Base-by-base conservation (phyloP, 2,329 filamentous ascomycete genomes). In the Zasmidium citrigriseum region DNA sequence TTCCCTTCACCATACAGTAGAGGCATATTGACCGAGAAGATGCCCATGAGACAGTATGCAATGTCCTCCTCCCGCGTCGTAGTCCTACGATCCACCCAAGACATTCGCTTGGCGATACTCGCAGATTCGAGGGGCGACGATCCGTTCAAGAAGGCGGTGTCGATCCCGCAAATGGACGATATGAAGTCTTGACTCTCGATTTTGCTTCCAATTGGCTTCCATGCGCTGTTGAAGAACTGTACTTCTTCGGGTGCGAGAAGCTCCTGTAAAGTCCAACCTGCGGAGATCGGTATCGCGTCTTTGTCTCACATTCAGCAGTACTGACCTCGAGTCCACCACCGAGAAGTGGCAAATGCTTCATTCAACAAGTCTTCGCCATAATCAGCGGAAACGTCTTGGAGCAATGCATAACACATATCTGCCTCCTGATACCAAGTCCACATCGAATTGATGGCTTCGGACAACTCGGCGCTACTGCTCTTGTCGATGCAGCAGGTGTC, bases 11-110 rank as follows among this genome's bases (percentile, higher is more conserved):
- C 78, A 52, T 80, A 81, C 0, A 80, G 50, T 1, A 80, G 58
- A 0, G 77, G 72, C 73, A 81, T 78, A 24, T 76, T 72, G 25
- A 81, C 69, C 1, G 68, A 68, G 24, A 81, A 80, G 0, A 81
- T 68, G 0, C 78, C 78, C 2, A 81, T 57, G 0, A 82, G 65
- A 5, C 70, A 79, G 46, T 81, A 81, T 0, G 77, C 76, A n/a
- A 71, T 68, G 41, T 81, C 79, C 47, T 81, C 78, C 0, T 52
- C 2, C 2, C 71, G 38, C n/a, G 57, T 61, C 3, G 60, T 64
- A 3, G 24, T 2, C 7, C 62, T 50, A 1, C 14, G 1, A 24
- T 56, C 21, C 16, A 50, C 60, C 61, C 61, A 62, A 10, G 25
- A 52, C 61, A 64, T 64, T 18, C 60, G 62, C 23, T 59, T 44